Conservation (phyloP, 441 rosid genomes). For the Viola pubescens region DNA sequence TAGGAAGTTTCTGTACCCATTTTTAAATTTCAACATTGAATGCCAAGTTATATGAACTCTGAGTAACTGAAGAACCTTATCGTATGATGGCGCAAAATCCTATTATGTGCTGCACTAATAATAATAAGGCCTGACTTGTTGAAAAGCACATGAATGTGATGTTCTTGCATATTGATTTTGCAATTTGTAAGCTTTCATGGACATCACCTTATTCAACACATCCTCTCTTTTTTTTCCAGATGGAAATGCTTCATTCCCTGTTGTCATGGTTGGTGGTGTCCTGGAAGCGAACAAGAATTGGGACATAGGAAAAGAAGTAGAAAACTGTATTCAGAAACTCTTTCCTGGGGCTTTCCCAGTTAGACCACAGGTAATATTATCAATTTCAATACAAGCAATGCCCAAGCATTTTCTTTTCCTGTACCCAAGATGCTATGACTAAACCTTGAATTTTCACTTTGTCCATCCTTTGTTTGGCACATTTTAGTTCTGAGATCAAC, state of each 20-base stretch:
- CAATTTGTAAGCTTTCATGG: background rate
- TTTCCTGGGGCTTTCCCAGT: conserved; percentile 47
- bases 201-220: background rate
- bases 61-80: background rate
- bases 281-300: conserved; percentile 51
- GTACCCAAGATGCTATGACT: no score
- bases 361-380: conserved; percentile 42
- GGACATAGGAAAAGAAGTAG: conserved; percentile 61
- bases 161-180: background rate
- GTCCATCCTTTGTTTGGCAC: no score
- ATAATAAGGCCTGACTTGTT: background rate
- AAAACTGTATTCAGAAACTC: conserved; percentile 35
- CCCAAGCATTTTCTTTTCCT: background rate
- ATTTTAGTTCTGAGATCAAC: no score
- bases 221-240: conserved; percentile 26
- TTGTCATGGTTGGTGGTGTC: conserved; percentile 70
- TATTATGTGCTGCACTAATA: background rate
- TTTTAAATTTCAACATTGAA: background rate
- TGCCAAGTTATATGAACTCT: background rate
- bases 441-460: no score
- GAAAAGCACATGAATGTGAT: background rate
- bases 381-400: background rate
- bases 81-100: no score
- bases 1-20: no score
- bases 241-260: conserved; percentile 44